These are phyloP conservation scores for Colletotrichum filicis DNA, from an alignment of 2,329 filamentous ascomycete genomes.

Conservation along the genomic window DNA sequence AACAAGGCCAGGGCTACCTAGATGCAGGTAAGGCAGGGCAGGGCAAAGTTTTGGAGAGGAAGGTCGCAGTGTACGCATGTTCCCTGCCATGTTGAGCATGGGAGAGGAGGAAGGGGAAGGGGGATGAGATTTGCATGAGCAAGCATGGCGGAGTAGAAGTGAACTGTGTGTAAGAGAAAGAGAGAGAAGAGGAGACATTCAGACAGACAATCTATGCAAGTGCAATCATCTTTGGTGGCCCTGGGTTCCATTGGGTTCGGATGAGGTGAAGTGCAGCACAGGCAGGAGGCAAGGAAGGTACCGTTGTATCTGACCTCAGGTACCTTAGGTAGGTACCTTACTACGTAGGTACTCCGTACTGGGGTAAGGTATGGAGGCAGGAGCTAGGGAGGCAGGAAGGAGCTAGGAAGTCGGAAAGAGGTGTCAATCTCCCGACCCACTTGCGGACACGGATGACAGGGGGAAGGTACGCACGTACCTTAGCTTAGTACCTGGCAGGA, in stretches of 20 bases:
- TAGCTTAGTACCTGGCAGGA: conserved; percentile 15
- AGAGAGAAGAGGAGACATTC: background rate
- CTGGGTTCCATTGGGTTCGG: no score
- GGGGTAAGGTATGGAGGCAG: background rate
- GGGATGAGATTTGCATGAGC: background rate
- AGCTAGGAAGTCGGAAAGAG: background rate
- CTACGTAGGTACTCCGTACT: background rate
- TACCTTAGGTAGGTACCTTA: background rate
- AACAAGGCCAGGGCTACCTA: background rate
- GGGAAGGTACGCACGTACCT: conserved; percentile 16
- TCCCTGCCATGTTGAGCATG: background rate
- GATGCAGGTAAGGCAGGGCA: background rate
- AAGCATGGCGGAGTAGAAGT: background rate
- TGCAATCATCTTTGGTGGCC: background rate
- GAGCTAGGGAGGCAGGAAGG: background rate
- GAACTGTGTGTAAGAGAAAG: background rate
- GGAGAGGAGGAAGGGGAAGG: background rate
- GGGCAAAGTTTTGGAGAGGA: background rate
- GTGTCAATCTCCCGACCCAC: conserved; percentile 31
- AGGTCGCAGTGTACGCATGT: background rate
- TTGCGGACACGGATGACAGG: conserved; percentile 17
- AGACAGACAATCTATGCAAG: background rate
- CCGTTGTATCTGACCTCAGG: no score
- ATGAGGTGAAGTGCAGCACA: no score
- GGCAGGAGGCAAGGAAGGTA: background rate